These are phyloP conservation scores for Bigelowiella natans DNA, from an alignment of 78 protist genomes.

Conservation along the genomic window DNA sequence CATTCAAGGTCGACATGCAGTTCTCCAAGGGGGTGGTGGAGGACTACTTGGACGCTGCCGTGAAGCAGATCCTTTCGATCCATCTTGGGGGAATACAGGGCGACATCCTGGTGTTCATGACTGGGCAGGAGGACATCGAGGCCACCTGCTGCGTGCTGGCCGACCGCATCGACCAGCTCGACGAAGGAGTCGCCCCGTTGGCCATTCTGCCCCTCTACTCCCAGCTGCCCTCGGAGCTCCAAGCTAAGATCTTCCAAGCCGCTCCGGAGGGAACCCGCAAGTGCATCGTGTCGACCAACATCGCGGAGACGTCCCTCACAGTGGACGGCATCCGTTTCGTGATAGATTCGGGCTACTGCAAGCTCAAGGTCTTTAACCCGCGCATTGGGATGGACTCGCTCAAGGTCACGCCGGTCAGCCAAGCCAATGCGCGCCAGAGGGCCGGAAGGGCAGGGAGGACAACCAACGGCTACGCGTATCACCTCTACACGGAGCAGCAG, in stretches of 20 bases:
- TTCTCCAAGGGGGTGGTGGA: not conserved
- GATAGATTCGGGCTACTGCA: conserved; percentile 67
- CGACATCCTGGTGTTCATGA: conserved; percentile 96
- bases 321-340: conserved; percentile 93
- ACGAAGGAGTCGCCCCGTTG: conserved; percentile 45
- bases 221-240: conserved; percentile 85
- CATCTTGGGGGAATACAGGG: conserved; percentile 68
- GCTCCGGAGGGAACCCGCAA: conserved; percentile 65
- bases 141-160: conserved; percentile 58
- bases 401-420: conserved; percentile 44
- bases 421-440: conserved; percentile 92
- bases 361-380: conserved; percentile 65
- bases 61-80: conserved; percentile 64
- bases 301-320: conserved; percentile 95
- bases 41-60: conserved; percentile 66
- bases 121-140: conserved; percentile 98
- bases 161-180: conserved; percentile 23
- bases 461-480: conserved; percentile 78
- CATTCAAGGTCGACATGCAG: conserved; percentile 62
- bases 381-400: conserved; percentile 91
- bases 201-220: conserved; percentile 83
- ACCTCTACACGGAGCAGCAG: conserved; percentile 70
- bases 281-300: conserved; percentile 92
- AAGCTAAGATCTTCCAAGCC: conserved; percentile 73
- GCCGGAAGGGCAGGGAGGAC: conserved; percentile 97